Conservation (phyloP, 2,329 filamentous ascomycete species). For the Colletotrichum caudatum region DNA sequence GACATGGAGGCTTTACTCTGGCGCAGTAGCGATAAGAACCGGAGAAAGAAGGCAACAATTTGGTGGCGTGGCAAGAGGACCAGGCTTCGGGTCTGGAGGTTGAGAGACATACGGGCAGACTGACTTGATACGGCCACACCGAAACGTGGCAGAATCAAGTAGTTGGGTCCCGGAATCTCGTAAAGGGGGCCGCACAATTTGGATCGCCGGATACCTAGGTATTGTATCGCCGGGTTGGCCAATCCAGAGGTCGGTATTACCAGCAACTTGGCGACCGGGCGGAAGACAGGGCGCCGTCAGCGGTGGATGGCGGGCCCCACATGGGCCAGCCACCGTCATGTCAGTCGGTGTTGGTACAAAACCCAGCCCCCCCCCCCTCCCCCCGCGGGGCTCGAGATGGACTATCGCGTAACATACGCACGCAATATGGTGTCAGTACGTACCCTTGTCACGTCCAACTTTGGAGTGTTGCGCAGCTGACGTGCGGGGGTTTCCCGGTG, state of each 20-base stretch:
- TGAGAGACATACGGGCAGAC: neutral
- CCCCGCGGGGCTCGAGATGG: neutral
- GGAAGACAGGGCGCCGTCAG: slow-evolving; percentile 11
- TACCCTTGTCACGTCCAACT: no score
- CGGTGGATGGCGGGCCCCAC: slow-evolving; percentile 4
- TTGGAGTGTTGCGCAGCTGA: neutral
- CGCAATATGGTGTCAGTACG: no score
- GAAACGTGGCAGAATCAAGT: neutral
- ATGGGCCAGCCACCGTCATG: neutral
- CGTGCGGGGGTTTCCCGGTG: neutral
- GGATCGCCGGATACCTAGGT: neutral
- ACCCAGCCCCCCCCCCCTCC: no score
- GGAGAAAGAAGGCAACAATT: neutral
- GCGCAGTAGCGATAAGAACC: neutral
- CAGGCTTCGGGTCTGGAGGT: neutral
- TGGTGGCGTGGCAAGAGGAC: neutral
- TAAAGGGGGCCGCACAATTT: neutral
- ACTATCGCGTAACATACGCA: neutral
- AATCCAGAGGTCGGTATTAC: slow-evolving; percentile 14
- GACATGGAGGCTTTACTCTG: neutral
- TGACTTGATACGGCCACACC: neutral
- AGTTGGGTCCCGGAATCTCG: neutral
- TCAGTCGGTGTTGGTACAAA: neutral
- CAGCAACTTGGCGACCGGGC: neutral
- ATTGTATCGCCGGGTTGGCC: neutral